Base-by-base conservation (phyloP, 2,329 filamentous ascomycete genomes). In the Talaromyces sp. region DNA sequence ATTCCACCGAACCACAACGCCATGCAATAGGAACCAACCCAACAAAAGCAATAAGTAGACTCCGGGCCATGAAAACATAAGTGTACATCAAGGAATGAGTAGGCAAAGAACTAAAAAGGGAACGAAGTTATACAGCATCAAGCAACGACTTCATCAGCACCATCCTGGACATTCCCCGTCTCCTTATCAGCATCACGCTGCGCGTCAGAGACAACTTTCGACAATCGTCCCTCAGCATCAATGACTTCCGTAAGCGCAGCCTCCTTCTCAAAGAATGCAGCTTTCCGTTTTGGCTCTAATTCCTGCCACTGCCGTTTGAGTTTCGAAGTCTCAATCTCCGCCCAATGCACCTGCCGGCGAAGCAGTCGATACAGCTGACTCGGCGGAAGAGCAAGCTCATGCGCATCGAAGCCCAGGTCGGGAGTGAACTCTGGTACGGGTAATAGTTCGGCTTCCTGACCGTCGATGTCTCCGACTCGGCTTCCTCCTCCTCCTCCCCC, bases 321-420 rank as follows among this genome's bases (percentile, higher is more conserved):
- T 41, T 74, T 71, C 5, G 67, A 68, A 1, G 73, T 72, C 64
- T 82, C 81, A 49, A 81, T 73, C 67, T 81, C 77, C 1, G 81
- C 80, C 81, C 81, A 83, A 63, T 77, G 73, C 22, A 83, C 77
- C 68, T 83, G 81, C 22, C 81, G 76, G 39, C 80, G 79, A 11
- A 83, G 74, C 3, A 83, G 70, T 35, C 79, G 75, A 67, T 79
- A 82, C 27, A 82, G 75, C 54, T 82, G 76, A 15, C 74, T 75
- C 2, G 79, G 76, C 39, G 72, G 74, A 52, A 83, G 74, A 17
- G 72, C 67, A 17, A 81, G 74, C 66, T 83, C 81, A 54, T 78
- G 75, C 11, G 77, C 75, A 61, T 81, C 80, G 69, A 81, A 79
- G 15, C 74, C 77, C 19, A 80, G 74, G 47, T 80, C 78, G 0